Base-by-base conservation (phyloP, 2,329 filamentous ascomycete species). In the Penicillium nordicum region DNA sequence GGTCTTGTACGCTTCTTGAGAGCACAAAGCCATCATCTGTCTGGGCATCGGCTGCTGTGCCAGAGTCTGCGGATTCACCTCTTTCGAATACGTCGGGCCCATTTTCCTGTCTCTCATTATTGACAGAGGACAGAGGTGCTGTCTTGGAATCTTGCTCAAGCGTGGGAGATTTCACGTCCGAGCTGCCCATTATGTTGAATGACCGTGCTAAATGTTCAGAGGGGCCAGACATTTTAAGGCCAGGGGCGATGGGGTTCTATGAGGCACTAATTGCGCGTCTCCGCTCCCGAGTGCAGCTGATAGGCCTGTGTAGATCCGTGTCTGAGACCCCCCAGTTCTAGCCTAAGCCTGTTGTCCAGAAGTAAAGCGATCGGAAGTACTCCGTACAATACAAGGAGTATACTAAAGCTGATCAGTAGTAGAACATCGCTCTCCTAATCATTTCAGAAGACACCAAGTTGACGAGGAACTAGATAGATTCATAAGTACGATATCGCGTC, bases 1-100 rank as follows among this genome's bases (percentile, higher is more conserved):
- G 87, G 60, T 90, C 83, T 4, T 88, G 79, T 12, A 79, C 55
- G 51, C 69, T 69, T 16, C 68, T 64, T 18, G 72, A 70, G 9
- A 72, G 67, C 16, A 72, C 67, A 38, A 71, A 72, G n/a, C 64
- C 66, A 45, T 73, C 68, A 32, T 72, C 67, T 34, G 64, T 64
- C 34, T 73, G 68, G 43, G 60, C 62, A 52, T 71, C 68, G 36
- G 70, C 69, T 14, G 63, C 67, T 40, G 63, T 63, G 12, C 65
- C 67, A 21, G 67, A 68, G 46, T 72, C 72, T 27, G 68, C 63
- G 14, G 74, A 70, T 29, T 67, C 63, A 50, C 66, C 65, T 61
- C 76, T 78, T 57, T 81, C 78, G 53, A 80, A 79, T 38, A 79
- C 63, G 64, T 79, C 78, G 1, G 66, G 66, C 21, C 63, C 62